A percentile compares a stretch with the other conserved stretches of the same genome.
Conservation (phyloP, 768 basidiomycete genomes). For the Termitomyces sp. region DNA sequence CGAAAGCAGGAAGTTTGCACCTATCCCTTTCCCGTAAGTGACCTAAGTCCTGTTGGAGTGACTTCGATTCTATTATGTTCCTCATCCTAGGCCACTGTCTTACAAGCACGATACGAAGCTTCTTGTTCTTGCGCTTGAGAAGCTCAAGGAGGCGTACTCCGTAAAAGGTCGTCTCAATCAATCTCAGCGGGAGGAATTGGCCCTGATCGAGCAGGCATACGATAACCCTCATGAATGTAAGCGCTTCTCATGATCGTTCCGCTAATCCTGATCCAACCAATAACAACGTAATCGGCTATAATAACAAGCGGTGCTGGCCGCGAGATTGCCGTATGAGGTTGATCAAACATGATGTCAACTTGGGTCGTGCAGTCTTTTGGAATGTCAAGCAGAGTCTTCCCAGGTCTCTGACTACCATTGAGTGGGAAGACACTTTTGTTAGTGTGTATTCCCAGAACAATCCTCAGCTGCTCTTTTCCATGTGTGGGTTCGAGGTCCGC, state of each 20-base stretch:
- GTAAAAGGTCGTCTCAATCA: slow-evolving; percentile 98
- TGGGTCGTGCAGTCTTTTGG: slow-evolving; percentile 98
- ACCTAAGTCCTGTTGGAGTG: not conserved
- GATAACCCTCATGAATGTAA: slow-evolving; percentile 98
- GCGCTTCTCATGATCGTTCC: slow-evolving; percentile 34
- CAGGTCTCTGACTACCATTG: slow-evolving; percentile 93
- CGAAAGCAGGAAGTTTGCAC: slow-evolving; percentile 95
- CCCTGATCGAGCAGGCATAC: slow-evolving; percentile 97
- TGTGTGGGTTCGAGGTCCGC: slow-evolving; percentile 98
- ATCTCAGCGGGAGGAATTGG: slow-evolving; percentile 96
- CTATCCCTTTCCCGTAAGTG: slow-evolving; percentile 95
- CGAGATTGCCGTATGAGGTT: slow-evolving; percentile 98
- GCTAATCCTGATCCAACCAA: slow-evolving; percentile 98
- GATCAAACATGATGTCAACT: slow-evolving; percentile 98
- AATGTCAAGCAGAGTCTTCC: slow-evolving; percentile 98
- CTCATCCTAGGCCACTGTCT: slow-evolving; percentile 65
- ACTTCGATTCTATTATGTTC: not conserved
- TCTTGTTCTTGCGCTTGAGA: slow-evolving; percentile 93
- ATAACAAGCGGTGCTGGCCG: slow-evolving; percentile 99
- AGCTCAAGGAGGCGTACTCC: slow-evolving; percentile 97
- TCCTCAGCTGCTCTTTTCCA: slow-evolving; percentile 95
- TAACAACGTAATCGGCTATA: slow-evolving; percentile 98
- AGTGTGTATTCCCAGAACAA: slow-evolving; percentile 98
- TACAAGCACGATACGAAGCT: slow-evolving; percentile 99
- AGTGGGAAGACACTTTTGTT: slow-evolving; percentile 98